Evolutionary conservation across 345 rosid species (phyloP).

Genomic region (thale cress (Arabidopsis thaliana)): DNA sequence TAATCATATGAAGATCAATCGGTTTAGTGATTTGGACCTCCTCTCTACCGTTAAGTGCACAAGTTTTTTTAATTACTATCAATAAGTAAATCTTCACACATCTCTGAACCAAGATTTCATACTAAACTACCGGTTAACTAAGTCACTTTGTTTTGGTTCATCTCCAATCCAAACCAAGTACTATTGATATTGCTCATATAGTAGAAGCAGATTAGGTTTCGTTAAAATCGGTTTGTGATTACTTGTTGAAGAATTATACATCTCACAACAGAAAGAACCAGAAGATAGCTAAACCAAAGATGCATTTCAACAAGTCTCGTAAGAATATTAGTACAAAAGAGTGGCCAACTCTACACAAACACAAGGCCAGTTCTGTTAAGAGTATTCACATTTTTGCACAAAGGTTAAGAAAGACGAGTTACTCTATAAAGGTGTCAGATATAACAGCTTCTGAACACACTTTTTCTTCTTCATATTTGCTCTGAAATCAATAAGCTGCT

Average conservation of each 20-base stretch:
- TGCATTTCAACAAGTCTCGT: not conserved
- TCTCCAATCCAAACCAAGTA: too few relatives aligned
- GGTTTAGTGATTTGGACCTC: not conserved
- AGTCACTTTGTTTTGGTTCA: too few relatives aligned
- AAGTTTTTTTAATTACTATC: not conserved
- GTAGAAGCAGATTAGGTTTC: not conserved
- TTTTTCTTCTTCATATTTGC: not conserved
- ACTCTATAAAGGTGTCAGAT: not conserved
- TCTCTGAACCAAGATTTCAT: too few relatives aligned
- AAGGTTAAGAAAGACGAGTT: not conserved
- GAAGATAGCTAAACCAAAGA: not conserved
- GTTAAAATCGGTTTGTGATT: too few relatives aligned
- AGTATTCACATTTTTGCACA: not conserved
- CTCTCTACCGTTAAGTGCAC: not conserved
- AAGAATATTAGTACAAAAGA: not conserved
- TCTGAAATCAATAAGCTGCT: not conserved
- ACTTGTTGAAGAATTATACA: too few relatives aligned
- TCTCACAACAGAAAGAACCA: not conserved
- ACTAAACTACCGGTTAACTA: too few relatives aligned
- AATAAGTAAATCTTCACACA: too few relatives aligned
- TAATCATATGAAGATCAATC: slow-evolving; percentile 9
- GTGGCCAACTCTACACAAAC: not conserved
- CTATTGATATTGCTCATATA: not conserved
- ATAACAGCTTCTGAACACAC: not conserved
- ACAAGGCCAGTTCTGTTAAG: not conserved